A percentile compares a stretch with the other conserved stretches of the same genome.
phyloP scores from a whole-genome alignment of 768 basidiomycete species.

The Boletus reticulatus region DNA sequence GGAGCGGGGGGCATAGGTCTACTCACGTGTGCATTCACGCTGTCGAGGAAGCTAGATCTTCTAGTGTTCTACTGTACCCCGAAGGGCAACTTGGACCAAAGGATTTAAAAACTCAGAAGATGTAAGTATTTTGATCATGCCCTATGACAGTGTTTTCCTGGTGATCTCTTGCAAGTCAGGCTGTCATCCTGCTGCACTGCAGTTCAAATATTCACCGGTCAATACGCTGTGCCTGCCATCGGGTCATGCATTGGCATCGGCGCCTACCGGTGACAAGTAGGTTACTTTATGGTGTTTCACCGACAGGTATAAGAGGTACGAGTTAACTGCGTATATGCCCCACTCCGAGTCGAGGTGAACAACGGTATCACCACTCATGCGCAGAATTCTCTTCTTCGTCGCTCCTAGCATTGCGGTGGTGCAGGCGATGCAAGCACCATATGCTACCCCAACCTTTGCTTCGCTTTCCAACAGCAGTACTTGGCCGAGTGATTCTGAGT shows the following conservation, averaged over 20 bases:
- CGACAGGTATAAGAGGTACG: background rate
- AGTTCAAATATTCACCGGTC: background rate
- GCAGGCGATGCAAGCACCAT: background rate
- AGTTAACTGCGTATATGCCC: background rate
- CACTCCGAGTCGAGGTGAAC: background rate
- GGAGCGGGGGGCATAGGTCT: too few relatives aligned
- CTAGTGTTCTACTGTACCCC: too few relatives aligned
- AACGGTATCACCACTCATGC: background rate
- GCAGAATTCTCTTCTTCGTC: background rate
- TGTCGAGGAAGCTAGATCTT: too few relatives aligned
- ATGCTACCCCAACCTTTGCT: conserved; percentile 4
- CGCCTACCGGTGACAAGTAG: too few relatives aligned
- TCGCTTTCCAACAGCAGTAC: background rate
- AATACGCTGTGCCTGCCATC: background rate
- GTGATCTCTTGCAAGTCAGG: too few relatives aligned
- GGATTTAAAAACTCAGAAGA: too few relatives aligned
- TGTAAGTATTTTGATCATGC: too few relatives aligned
- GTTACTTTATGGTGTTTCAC: background rate
- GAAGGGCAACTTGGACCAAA: too few relatives aligned
- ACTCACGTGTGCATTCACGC: too few relatives aligned
- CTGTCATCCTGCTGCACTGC: background rate
- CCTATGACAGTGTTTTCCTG: too few relatives aligned
- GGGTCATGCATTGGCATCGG: background rate
- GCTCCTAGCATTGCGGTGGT: background rate
- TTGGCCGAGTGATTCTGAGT: conserved; percentile 9